These are phyloP conservation scores for Chondrus crispus DNA, from an alignment of 23 red algal genomes.

Conservation along the genomic window DNA sequence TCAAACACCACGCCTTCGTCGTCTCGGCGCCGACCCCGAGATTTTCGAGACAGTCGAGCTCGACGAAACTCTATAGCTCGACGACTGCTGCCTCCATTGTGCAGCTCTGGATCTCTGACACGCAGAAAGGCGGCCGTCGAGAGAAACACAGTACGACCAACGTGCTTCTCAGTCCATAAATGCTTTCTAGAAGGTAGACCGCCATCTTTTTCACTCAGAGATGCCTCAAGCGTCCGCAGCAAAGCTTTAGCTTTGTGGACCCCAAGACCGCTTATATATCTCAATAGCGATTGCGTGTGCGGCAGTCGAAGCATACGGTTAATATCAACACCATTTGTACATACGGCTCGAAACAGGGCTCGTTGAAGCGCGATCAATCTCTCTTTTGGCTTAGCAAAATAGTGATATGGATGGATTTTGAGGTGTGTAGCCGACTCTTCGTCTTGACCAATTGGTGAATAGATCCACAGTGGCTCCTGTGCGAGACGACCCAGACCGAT, in stretches of 20 bases:
- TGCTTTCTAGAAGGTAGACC: conserved; percentile 63
- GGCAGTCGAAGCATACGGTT: conserved; percentile 65
- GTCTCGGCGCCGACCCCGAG: conserved; percentile 38
- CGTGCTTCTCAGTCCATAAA: conserved; percentile 52
- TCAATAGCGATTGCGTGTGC: conserved; percentile 67
- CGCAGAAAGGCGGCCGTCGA: conserved; percentile 78
- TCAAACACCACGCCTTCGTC: conserved; percentile 42
- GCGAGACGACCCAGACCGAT: conserved; percentile 83
- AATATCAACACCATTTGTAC: conserved; percentile 76
- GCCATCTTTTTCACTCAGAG: conserved; percentile 25
- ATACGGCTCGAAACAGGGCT: conserved; percentile 59
- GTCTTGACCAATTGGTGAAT: conserved; percentile 74
- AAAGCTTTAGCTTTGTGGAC: conserved; percentile 68
- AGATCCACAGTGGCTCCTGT: conserved; percentile 86
- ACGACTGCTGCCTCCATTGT: conserved; percentile 49
- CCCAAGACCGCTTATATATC: conserved; percentile 73
- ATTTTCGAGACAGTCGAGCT: conserved; percentile 26
- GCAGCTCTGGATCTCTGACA: conserved; percentile 71
- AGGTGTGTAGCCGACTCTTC: conserved; percentile 13
- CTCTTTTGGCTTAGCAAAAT: conserved; percentile 31
- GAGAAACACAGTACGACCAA: conserved; percentile 65
- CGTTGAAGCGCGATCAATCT: conserved; percentile 61
- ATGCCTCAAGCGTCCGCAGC: conserved; percentile 30
- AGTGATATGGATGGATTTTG: conserved; percentile 61
- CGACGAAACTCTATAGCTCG: conserved; percentile 37